Conservation (phyloP, 176 grass and related monocot species). For the Olyra latifolia region DNA sequence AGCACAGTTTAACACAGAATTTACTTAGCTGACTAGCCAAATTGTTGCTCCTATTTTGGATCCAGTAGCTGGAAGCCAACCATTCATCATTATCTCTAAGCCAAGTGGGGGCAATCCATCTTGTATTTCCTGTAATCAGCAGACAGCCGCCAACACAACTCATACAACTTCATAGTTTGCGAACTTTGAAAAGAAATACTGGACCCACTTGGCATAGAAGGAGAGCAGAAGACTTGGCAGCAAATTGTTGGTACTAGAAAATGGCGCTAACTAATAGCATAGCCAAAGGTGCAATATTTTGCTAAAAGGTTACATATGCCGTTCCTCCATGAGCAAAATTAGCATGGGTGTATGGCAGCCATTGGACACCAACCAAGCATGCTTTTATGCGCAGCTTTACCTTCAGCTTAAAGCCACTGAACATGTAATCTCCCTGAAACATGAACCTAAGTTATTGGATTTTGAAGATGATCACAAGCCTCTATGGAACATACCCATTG, state of each 20-base stretch:
- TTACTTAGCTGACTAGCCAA: background rate
- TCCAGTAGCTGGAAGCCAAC: background rate
- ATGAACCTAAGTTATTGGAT: background rate
- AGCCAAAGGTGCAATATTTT: background rate
- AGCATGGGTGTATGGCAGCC: background rate
- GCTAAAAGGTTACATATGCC: background rate
- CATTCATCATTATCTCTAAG: background rate
- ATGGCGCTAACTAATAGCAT: slow-evolving; percentile 3
- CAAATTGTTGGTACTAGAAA: background rate
- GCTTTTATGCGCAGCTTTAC: background rate
- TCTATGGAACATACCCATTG: background rate
- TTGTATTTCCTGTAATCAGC: background rate
- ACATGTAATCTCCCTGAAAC: background rate
- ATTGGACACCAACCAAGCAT: background rate
- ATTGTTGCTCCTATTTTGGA: background rate
- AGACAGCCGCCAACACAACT: background rate
- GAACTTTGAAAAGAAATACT: background rate
- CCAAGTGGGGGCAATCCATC: background rate
- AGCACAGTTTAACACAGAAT: background rate
- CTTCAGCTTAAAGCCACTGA: background rate
- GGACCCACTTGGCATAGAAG: background rate
- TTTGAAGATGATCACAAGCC: background rate
- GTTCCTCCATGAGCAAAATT: background rate
- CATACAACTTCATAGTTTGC: background rate
- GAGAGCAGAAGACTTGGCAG: background rate